phyloP scores from a whole-genome alignment of 345 rosid species.

The Acer saccharum region DNA sequence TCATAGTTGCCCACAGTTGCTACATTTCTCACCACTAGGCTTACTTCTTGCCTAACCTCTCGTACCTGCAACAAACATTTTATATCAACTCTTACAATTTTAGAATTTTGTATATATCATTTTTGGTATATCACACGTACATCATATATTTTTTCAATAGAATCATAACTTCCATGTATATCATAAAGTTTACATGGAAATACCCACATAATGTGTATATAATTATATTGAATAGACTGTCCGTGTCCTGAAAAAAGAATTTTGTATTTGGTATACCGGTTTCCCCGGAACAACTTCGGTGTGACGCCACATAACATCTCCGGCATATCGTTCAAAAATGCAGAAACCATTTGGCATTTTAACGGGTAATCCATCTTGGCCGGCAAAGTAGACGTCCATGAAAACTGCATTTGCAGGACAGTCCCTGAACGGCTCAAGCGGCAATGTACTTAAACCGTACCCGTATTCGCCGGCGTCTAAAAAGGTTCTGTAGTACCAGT shows the following conservation, averaged over 20 bases:
- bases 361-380: constrained; percentile 21
- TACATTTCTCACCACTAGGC: constrained; percentile 35
- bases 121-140: no score
- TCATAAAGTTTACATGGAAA: no score
- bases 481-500: constrained; percentile 30
- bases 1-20: constrained; percentile 34
- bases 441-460: constrained; percentile 25
- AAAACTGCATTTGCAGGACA: constrained; percentile 36
- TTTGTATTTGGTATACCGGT: neutral
- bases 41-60: constrained; percentile 36
- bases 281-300: constrained; percentile 43
- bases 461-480: constrained; percentile 35
- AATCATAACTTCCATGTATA: no score
- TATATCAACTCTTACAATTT: no score
- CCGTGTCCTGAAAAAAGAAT: neutral
- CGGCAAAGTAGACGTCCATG: constrained; percentile 28
- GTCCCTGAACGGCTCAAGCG: constrained; percentile 27
- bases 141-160: no score
- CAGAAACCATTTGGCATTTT: constrained; percentile 26
- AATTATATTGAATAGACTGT: no score
- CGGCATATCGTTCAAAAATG: constrained; percentile 42
- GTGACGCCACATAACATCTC: constrained; percentile 53
- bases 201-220: no score
- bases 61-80: constrained; percentile 16
- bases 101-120: no score